phyloP scores from a whole-genome alignment of 192 early-diverging fungal genomes.

The Podochytrium sp. region DNA sequence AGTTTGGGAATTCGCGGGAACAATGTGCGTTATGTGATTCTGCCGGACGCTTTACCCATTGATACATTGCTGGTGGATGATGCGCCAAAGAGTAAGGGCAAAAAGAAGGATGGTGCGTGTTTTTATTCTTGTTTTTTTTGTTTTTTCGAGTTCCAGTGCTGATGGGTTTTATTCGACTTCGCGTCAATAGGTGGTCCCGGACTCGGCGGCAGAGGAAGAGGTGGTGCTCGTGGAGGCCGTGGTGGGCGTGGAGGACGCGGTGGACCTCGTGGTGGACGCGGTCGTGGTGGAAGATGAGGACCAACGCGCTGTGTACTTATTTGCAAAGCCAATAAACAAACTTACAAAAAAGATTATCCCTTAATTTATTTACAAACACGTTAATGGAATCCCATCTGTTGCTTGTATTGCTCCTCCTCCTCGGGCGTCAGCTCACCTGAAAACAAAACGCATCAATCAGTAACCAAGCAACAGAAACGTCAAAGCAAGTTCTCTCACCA shows the following conservation, averaged over 20 bases:
- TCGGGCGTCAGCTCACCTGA: slow-evolving; percentile 27
- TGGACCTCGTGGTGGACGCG: slow-evolving; percentile 62
- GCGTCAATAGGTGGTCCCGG: slow-evolving; percentile 9
- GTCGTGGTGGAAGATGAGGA: slow-evolving; percentile 40
- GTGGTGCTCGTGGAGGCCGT: slow-evolving; percentile 68
- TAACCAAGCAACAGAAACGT: background rate
- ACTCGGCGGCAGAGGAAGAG: slow-evolving; percentile 41
- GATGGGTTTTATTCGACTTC: background rate
- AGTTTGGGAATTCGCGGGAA: slow-evolving; percentile 94
- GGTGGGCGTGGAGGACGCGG: slow-evolving; percentile 75
- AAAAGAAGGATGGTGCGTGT: slow-evolving; percentile 53
- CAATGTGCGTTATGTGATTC: slow-evolving; percentile 91
- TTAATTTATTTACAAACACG: slow-evolving; percentile 1
- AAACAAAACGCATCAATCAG: background rate
- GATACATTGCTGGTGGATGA: slow-evolving; percentile 97
- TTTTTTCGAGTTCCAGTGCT: background rate
- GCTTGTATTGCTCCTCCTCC: slow-evolving; percentile 37
- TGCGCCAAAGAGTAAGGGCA: slow-evolving; percentile 89
- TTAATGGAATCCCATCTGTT: slow-evolving; percentile 32
- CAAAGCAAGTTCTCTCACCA: background rate
- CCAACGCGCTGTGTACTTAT: background rate
- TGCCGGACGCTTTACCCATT: slow-evolving; percentile 93
- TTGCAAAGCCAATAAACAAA: background rate
- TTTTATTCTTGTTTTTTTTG: background rate
- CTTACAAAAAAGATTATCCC: background rate